Conservation (phyloP, 2,329 filamentous ascomycete genomes). For the Diplodia seriata region DNA sequence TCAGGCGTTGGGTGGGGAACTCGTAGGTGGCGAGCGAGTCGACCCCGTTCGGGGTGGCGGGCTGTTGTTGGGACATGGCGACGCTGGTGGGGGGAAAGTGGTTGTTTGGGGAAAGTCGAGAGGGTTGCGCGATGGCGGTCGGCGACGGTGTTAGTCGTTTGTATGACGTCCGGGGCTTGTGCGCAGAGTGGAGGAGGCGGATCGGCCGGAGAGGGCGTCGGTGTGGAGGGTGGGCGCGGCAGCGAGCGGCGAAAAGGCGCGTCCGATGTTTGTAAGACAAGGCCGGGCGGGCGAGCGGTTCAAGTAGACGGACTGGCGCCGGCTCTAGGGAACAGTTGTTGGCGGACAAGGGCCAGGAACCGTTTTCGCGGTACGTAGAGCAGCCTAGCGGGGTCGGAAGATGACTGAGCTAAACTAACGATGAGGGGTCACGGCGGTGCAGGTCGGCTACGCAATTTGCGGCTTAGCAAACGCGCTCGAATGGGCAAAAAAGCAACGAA, state of each 20-base stretch:
- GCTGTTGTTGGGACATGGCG: conserved; percentile 27
- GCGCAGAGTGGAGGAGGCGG: conserved; percentile 28
- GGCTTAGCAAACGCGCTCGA: conserved; percentile 14
- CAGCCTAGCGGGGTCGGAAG: conserved; percentile 28
- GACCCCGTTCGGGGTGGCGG: conserved; percentile 38
- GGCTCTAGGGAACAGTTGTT: conserved; percentile 21
- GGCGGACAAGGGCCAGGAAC: conserved; percentile 20
- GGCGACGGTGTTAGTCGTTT: conserved; percentile 28
- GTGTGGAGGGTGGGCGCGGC: conserved; percentile 8
- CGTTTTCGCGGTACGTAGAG: conserved; percentile 2
- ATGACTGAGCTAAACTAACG: conserved; percentile 10
- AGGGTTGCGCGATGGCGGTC: conserved; percentile 23
- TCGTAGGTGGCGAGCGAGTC: conserved; percentile 58
- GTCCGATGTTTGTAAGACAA: background rate
- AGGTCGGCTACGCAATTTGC: conserved; percentile 9
- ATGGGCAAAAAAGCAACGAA: conserved; percentile 7
- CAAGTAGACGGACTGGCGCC: conserved; percentile 20
- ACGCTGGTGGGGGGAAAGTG: background rate
- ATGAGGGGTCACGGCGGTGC: conserved; percentile 21
- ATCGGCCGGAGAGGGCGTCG: conserved; percentile 27
- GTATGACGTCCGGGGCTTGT: conserved; percentile 32
- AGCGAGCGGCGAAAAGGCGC: background rate
- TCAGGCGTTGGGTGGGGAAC: conserved; percentile 68
- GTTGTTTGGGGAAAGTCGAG: background rate
- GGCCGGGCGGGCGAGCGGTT: conserved; percentile 13